A percentile compares a stretch with the other conserved stretches of the same genome.
Evolutionary conservation across 345 rosid genomes (phyloP).

Genomic region (Anastatica hierochuntica): DNA sequence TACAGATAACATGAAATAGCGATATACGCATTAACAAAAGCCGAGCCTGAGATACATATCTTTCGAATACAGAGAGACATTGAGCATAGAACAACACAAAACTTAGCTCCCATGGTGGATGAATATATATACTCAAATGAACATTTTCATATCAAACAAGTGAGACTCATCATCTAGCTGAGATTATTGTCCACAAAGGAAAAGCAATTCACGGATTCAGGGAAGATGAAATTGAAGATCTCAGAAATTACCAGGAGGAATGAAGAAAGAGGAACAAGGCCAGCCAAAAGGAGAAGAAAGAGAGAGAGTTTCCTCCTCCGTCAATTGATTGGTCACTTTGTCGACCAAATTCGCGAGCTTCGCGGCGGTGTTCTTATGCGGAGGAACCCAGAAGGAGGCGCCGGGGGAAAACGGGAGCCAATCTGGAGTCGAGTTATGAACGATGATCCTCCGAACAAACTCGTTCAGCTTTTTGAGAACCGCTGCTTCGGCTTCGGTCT

Average conservation of each 20-base stretch:
- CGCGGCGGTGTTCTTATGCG: constrained; percentile 6
- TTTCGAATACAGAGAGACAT: no score
- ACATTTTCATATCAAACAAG: not conserved
- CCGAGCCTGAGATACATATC: no score
- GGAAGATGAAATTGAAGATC: not conserved
- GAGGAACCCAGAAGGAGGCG: constrained; percentile 45
- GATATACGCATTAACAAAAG: no score
- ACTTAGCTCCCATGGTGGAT: not conserved
- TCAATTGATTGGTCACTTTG: constrained; percentile 20
- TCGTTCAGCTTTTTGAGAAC: constrained; percentile 29
- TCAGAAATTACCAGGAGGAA: constrained; percentile 18
- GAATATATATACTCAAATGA: not conserved
- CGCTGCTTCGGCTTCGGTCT: constrained; percentile 20
- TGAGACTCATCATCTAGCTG: not conserved
- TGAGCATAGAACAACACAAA: no score
- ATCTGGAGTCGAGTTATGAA: constrained; percentile 35
- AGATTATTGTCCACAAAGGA: no score
- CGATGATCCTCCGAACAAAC: constrained; percentile 24
- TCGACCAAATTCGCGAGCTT: constrained; percentile 21
- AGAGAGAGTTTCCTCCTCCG: constrained; percentile 31
- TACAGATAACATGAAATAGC: not conserved
- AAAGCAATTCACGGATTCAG: not conserved
- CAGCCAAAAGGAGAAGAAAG: constrained; percentile 29
- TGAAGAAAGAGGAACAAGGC: constrained; percentile 35
- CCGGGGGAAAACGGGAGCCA: constrained; percentile 47